Evolutionary conservation across 169 alveolate genomes (phyloP), one percentile per base, ranked within the genome.

Genomic region (Cryptosporidium xiaoi): DNA sequence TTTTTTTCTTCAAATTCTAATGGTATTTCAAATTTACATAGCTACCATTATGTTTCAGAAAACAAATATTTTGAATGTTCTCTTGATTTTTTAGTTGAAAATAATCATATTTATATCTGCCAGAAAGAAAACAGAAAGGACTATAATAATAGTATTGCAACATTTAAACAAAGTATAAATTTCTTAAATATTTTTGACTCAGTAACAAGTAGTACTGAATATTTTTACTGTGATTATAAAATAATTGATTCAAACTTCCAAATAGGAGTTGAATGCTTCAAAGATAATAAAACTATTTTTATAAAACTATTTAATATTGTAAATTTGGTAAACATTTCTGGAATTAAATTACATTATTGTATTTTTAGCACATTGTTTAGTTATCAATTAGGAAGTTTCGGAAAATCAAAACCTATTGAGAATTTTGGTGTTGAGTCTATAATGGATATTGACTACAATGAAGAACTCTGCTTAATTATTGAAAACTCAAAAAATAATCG

Each of bases 251-350:
- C 82, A 13, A 48, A 60, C 7, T 36, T 66, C 18, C 44, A 60
- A 10, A 66, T 66, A n/a, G 82, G 82, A 16, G 18, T 66, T 5
- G 82, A 66, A 55, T 66, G 18, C 44, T 20, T 27, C 24, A 16
- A 66, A 18, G 16, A 8, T n/a, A 24, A 44, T 16, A 55, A 36
- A 48, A 44, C 82, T 16, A n/a, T 66, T 16, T 44, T 44, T 24
- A 50, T 66, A 0, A 66, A 40, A 44, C 18, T 66, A 24, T 48
- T 40, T 62, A 66, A 50, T 48, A 66, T 34, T 44, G 15, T 66
- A 24, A 66, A 55, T 12, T 20, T 66, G 5, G 33, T 66, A 24
- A 66, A 66, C 55, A 20, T 66, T n/a, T 66, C 82, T 5, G 82
- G 82, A 46, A 55, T 44, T 12, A 46, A 55, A 34, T 60, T 66